Base-by-base conservation (phyloP, 2,329 filamentous ascomycete genomes). In the Talaromyces piceae region DNA sequence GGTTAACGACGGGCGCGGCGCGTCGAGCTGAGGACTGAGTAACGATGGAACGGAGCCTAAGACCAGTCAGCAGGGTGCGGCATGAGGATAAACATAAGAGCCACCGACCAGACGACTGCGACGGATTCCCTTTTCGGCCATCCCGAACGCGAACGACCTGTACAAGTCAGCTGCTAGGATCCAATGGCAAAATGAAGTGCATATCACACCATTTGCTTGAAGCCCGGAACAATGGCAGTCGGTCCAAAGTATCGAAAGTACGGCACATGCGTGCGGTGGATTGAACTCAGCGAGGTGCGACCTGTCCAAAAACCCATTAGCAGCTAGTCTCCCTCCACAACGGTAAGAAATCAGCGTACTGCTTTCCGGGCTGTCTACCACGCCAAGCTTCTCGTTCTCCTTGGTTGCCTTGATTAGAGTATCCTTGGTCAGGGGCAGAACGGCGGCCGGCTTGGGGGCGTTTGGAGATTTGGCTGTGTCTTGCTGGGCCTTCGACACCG, bases 171-270 rank as follows among this genome's bases (percentile, higher is more conserved):
- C 46, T 20, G 45, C 31, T 27, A 37, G 28, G 18, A n/a, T 28
- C n/a, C 3, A 4, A 49, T 43, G 12, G 18, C 41, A 6, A 3
- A 20, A 6, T 41, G 6, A n/a, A 28, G n/a, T 27, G n/a, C n/a
- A n/a, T n/a, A n/a, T 16, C 59, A 18, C 23, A 94, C 87, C 88
- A 94, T 94, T 67, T 94, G 88, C 68, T 94, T 94, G 72, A 90
- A 94, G 20, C 89, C 89, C 1, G 89, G 89, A 48, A 93, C 88
- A 62, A 95, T 95, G 56, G 89, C 90, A 1, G 90, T 95, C 0
- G 88, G 88, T 0, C 89, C 90, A 64, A 95, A 93, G 68, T 93
- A 95, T 54, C 90, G 78, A 61, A 95, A 95, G 65, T 93, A 95
- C 0, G 89, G 89, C 56, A 95, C 87, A 49, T 72, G 67, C 8